These are phyloP conservation scores for Exophiala phaeomuriformis DNA, from an alignment of 2,329 filamentous ascomycete species.

Conservation along the genomic window DNA sequence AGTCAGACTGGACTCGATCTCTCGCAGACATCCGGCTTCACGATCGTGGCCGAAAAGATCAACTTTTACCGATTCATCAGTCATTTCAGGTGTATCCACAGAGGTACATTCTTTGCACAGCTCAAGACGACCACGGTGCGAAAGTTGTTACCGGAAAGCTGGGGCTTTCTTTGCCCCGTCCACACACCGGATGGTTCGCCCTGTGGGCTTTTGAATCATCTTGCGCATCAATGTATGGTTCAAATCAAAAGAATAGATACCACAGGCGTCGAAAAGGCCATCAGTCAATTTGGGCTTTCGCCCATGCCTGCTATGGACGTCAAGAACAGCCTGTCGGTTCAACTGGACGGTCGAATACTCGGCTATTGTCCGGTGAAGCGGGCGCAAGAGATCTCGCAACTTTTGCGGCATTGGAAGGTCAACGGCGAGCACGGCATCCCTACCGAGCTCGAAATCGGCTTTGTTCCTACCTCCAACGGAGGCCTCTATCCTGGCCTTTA, in stretches of 20 bases:
- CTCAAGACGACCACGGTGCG: constrained; percentile 94
- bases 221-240: constrained; percentile 90
- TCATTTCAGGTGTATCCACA: constrained; percentile 98
- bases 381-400: constrained; percentile 73
- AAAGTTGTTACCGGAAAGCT: constrained; percentile 91
- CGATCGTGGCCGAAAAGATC: constrained; percentile 95
- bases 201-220: constrained; percentile 88
- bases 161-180: constrained; percentile 95
- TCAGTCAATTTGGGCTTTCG: constrained; percentile 72
- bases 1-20: constrained; percentile 88
- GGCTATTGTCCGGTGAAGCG: constrained; percentile 85
- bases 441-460: constrained; percentile 79
- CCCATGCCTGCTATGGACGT: constrained; percentile 68
- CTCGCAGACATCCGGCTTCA: constrained; percentile 91
- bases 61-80: constrained; percentile 98
- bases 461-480: constrained; percentile 76
- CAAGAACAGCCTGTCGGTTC: constrained; percentile 77
- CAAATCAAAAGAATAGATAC: constrained; percentile 68
- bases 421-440: constrained; percentile 75
- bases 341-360: constrained; percentile 81
- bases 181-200: constrained; percentile 95
- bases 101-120: constrained; percentile 97
- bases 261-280: constrained; percentile 64
- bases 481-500: constrained; percentile 97
- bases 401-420: constrained; percentile 91